A percentile compares a stretch with the other conserved stretches of the same genome.
Evolutionary conservation across 129 eudicot species (phyloP).

Genomic region (Ambrosia trifida): DNA sequence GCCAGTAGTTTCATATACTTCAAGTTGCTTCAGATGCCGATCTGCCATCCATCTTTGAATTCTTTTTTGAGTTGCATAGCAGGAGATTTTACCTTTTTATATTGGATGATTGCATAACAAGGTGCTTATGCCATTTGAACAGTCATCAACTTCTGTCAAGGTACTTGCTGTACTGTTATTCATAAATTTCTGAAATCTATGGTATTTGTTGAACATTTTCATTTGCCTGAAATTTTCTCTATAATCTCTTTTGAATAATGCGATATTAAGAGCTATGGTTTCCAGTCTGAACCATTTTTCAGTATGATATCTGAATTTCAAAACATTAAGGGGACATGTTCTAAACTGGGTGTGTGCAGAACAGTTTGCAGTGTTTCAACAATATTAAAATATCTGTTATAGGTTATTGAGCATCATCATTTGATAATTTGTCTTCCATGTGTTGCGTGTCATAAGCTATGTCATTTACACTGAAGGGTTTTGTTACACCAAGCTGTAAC

Average conservation of each 20-base stretch:
- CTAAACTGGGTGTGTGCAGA: neutral
- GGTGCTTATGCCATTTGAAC: slow-evolving; percentile 35
- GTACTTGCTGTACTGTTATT: slow-evolving; percentile 21
- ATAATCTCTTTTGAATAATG: neutral
- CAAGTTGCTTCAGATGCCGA: slow-evolving; percentile 24
- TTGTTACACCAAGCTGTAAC: neutral
- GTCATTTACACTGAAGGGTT: neutral
- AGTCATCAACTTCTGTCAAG: slow-evolving; percentile 33
- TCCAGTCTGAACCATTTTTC: neutral
- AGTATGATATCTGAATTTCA: slow-evolving; percentile 14
- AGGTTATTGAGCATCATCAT: neutral
- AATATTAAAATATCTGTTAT: neutral
- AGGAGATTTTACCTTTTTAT: slow-evolving; percentile 20
- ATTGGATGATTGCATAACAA: slow-evolving; percentile 25
- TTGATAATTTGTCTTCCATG: neutral
- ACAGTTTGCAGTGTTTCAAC: neutral
- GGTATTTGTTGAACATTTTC: neutral
- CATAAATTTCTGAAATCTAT: neutral
- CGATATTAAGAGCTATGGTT: neutral
- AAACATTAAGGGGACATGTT: neutral
- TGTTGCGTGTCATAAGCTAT: neutral
- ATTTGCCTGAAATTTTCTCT: neutral
- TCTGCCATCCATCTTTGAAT: slow-evolving; percentile 22
- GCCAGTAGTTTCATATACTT: slow-evolving; percentile 37
- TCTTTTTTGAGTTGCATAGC: slow-evolving; percentile 30